phyloP scores from a whole-genome alignment of 371 early-diverging fungal genomes.

The Polyrhizophydium stewartii region DNA sequence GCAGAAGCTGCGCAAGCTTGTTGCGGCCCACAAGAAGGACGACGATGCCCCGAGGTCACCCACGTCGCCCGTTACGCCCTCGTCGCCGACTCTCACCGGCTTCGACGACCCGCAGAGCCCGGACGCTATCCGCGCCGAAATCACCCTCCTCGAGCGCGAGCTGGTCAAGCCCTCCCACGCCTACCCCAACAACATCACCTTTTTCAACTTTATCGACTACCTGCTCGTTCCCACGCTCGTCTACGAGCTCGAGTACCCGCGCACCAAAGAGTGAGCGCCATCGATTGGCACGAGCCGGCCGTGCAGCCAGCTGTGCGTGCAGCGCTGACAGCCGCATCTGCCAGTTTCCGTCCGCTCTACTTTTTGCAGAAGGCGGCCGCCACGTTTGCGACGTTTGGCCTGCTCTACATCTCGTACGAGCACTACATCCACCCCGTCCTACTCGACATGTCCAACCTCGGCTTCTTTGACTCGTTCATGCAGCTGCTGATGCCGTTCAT shows the following conservation, averaged over 20 bases:
- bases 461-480: constrained; percentile 48
- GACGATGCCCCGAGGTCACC: constrained; percentile 17
- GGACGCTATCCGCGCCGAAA: not conserved
- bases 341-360: constrained; percentile 79
- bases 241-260: constrained; percentile 91
- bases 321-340: not conserved
- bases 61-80: not conserved
- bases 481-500: constrained; percentile 83
- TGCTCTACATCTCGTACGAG: constrained; percentile 82
- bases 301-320: too few relatives aligned
- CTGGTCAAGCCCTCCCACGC: constrained; percentile 50
- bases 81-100: constrained; percentile 1
- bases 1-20: not conserved
- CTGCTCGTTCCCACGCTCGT: constrained; percentile 84
- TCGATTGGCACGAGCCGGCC: not conserved
- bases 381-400: constrained; percentile 72
- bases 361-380: constrained; percentile 80
- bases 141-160: constrained; percentile 47
- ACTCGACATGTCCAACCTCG: constrained; percentile 20
- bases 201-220: constrained; percentile 84
- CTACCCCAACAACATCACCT: constrained; percentile 80
- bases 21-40: constrained; percentile 22
- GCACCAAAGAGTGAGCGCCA: constrained; percentile 62
- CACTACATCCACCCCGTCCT: constrained; percentile 74
- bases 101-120: not conserved